Percentiles rank a stretch among this genome's conserved stretches.
phyloP scores from a whole-genome alignment of 2,329 filamentous ascomycete species.

The Paraphaeosphaeria minitans region DNA sequence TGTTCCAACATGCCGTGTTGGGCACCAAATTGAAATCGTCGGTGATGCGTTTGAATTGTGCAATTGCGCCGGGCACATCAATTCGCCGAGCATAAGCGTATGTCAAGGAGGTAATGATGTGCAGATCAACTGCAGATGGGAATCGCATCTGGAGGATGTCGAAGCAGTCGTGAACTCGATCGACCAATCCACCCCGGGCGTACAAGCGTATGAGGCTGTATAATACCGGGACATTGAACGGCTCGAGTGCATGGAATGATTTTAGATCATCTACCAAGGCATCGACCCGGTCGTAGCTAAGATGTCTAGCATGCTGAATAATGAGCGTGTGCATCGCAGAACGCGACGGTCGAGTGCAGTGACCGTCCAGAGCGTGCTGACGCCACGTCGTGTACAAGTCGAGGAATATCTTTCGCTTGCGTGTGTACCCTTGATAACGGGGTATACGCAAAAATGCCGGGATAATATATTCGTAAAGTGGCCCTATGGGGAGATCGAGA shows the following conservation, averaged over 20 bases:
- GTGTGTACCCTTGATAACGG: slow-evolving; percentile 35
- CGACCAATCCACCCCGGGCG: slow-evolving; percentile 41
- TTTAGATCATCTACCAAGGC: slow-evolving; percentile 34
- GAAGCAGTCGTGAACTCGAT: slow-evolving; percentile 41
- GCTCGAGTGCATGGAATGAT: slow-evolving; percentile 27
- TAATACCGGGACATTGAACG: slow-evolving; percentile 27
- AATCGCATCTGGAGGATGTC: slow-evolving; percentile 28
- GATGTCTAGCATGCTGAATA: slow-evolving; percentile 22
- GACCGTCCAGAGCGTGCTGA: slow-evolving; percentile 21
- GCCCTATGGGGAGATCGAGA: slow-evolving; percentile 23
- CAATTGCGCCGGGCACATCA: slow-evolving; percentile 63
- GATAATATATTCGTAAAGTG: slow-evolving; percentile 37
- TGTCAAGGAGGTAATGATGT: slow-evolving; percentile 54
- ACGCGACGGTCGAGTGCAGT: slow-evolving; percentile 25
- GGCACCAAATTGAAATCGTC: slow-evolving; percentile 62
- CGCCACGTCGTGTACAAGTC: slow-evolving; percentile 34
- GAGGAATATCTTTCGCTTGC: slow-evolving; percentile 31
- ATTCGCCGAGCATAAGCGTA: slow-evolving; percentile 73
- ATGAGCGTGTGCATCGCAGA: slow-evolving; percentile 29
- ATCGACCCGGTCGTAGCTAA: slow-evolving; percentile 25
- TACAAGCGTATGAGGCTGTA: slow-evolving; percentile 33
- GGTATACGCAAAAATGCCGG: slow-evolving; percentile 29
- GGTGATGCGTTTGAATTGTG: slow-evolving; percentile 67
- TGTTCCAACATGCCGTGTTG: slow-evolving; percentile 72
- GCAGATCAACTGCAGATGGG: slow-evolving; percentile 16